phyloP scores from a whole-genome alignment of 208 protist genomes.

The Plasmodiophora brassicae region DNA sequence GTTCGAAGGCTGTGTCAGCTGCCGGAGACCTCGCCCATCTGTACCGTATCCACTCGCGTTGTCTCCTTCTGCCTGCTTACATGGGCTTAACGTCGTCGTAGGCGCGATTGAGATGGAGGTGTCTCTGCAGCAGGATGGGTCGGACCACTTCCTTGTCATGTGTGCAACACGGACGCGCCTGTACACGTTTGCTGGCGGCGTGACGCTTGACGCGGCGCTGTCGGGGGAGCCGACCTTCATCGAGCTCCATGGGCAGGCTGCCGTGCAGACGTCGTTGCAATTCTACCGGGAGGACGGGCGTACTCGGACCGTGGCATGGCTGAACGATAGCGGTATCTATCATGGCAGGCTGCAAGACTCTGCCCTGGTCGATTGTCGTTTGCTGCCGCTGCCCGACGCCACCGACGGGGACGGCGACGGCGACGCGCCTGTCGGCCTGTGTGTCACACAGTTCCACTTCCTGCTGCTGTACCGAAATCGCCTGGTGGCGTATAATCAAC shows the following conservation, averaged over 20 bases:
- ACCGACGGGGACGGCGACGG: background rate
- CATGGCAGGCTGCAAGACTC: constrained; percentile 9
- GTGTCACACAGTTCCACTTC: constrained; percentile 11
- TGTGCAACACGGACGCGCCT: constrained; percentile 12
- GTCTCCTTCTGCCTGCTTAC: background rate
- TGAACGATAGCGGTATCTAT: background rate
- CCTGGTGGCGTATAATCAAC: background rate
- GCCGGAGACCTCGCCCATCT: background rate
- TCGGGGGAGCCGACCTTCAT: background rate
- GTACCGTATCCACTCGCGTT: background rate
- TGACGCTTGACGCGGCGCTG: background rate
- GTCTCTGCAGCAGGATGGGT: background rate
- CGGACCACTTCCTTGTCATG: constrained; percentile 4
- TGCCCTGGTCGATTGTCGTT: background rate
- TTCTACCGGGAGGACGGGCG: constrained; percentile 7
- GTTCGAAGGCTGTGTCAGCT: background rate
- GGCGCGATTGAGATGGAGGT: constrained; percentile 14
- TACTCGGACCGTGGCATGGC: background rate
- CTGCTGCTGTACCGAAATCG: background rate
- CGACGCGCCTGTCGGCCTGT: background rate
- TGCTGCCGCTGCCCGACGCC: background rate
- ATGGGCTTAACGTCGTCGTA: too few species aligned
- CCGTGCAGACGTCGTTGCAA: background rate
- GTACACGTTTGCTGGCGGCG: background rate
- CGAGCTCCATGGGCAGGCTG: background rate